phyloP scores from a whole-genome alignment of 345 rosid genomes.

The Geranium brycei region DNA sequence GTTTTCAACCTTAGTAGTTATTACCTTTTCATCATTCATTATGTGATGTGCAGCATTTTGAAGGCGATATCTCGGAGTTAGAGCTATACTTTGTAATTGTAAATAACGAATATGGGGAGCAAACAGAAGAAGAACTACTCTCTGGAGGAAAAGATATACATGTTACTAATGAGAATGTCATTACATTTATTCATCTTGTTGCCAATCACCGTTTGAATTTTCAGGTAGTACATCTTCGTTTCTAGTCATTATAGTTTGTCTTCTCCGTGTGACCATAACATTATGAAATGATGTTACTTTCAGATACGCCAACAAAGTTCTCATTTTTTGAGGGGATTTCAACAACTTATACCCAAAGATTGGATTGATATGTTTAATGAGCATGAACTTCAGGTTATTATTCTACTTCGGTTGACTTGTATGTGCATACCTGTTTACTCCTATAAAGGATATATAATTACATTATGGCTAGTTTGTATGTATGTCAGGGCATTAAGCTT shows the following conservation, averaged over 20 bases:
- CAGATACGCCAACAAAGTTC: conserved; percentile 95
- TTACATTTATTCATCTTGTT: conserved; percentile 84
- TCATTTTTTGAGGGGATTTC: conserved; percentile 88
- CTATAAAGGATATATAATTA: too few species aligned
- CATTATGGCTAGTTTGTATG: too few species aligned
- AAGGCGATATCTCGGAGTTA: conserved; percentile 66
- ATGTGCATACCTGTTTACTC: background rate
- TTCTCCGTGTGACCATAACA: conserved; percentile 5
- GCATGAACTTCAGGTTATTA: conserved; percentile 87
- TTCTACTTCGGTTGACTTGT: conserved; percentile 1
- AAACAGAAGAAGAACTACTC: conserved; percentile 84
- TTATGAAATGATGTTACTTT: conserved; percentile 9
- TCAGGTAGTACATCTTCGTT: conserved; percentile 41
- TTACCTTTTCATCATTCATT: conserved; percentile 2
- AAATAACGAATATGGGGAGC: conserved; percentile 95
- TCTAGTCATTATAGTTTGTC: conserved; percentile 6
- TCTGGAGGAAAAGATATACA: conserved; percentile 70
- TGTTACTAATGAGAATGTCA: conserved; percentile 83
- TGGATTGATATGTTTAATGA: conserved; percentile 98
- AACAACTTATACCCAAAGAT: conserved; percentile 83
- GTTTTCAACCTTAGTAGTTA: background rate
- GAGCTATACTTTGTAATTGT: conserved; percentile 89
- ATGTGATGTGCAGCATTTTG: conserved; percentile 52
- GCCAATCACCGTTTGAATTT: conserved; percentile 89
- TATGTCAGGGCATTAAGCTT: too few species aligned